Conservation (phyloP, 1,284 basidiomycete genomes). For the Melampsora larici-populina region DNA sequence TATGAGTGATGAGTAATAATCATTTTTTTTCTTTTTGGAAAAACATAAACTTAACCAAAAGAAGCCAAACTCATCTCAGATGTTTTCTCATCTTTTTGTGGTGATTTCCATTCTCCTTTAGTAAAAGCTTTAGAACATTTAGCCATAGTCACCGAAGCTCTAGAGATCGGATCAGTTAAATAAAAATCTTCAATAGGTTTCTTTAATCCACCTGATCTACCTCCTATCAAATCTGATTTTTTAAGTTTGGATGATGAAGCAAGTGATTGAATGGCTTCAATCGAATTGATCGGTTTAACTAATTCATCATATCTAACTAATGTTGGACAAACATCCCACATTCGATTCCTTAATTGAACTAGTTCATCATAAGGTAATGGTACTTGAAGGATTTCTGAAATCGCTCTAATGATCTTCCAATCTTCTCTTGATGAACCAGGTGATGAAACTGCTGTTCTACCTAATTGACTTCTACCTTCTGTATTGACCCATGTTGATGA, state of each 20-base stretch:
- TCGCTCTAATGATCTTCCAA: slow-evolving; percentile 96
- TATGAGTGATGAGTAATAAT: neutral
- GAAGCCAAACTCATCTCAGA: neutral
- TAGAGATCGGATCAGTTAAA: slow-evolving; percentile 74
- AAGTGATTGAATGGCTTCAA: slow-evolving; percentile 65
- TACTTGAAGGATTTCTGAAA: slow-evolving; percentile 79
- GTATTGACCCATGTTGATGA: slow-evolving; percentile 93
- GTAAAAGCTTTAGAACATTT: slow-evolving; percentile 75
- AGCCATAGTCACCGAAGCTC: slow-evolving; percentile 72
- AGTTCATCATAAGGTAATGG: slow-evolving; percentile 89
- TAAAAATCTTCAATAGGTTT: slow-evolving; percentile 92
- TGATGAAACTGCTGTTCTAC: slow-evolving; percentile 86
- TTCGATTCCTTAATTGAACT: slow-evolving; percentile 78
- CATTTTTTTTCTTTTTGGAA: neutral
- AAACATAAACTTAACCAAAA: slow-evolving; percentile 6
- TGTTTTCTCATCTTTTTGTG: slow-evolving; percentile 58
- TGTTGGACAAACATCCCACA: slow-evolving; percentile 95
- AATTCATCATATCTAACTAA: slow-evolving; percentile 80
- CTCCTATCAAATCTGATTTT: slow-evolving; percentile 49
- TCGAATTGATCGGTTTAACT: slow-evolving; percentile 71
- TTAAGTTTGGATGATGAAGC: slow-evolving; percentile 58
- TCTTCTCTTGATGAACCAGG: slow-evolving; percentile 93
- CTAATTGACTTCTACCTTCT: slow-evolving; percentile 87
- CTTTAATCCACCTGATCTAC: slow-evolving; percentile 63
- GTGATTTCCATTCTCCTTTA: slow-evolving; percentile 59